A percentile compares a stretch with the other conserved stretches of the same genome.
phyloP scores from a whole-genome alignment of 1,284 basidiomycete species.

The Boletus austroedulis region DNA sequence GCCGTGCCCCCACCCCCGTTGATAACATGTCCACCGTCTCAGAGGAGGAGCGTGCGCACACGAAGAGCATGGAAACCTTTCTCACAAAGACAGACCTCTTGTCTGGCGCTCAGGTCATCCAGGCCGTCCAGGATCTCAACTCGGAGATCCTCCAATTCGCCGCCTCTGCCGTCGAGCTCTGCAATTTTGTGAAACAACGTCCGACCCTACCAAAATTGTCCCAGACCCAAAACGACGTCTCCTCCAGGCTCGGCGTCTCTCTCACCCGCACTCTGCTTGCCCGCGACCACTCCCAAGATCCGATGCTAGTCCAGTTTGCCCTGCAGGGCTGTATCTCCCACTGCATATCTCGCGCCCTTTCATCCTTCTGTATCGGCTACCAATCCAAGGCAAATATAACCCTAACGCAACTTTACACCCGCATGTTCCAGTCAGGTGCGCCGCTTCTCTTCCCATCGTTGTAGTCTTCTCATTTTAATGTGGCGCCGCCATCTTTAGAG shows the following conservation, averaged over 20 bases:
- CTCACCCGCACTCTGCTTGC: constrained; percentile 56
- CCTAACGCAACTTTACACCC: constrained; percentile 60
- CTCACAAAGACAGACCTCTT: constrained; percentile 69
- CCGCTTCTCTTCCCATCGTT: constrained; percentile 12
- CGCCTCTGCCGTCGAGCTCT: constrained; percentile 64
- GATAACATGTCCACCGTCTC: constrained; percentile 36
- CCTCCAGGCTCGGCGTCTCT: constrained; percentile 55
- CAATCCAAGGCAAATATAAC: constrained; percentile 65
- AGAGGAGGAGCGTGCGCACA: constrained; percentile 48
- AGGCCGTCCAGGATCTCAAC: constrained; percentile 75
- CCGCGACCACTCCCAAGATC: constrained; percentile 68
- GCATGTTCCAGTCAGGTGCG: constrained; percentile 61
- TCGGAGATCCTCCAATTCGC: constrained; percentile 74
- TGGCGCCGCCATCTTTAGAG: constrained; percentile 40
- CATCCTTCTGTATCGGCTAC: constrained; percentile 69
- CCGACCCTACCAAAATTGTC: constrained; percentile 37
- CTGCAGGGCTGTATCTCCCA: constrained; percentile 65
- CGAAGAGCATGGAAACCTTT: constrained; percentile 58
- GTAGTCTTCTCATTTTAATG: constrained; percentile 12
- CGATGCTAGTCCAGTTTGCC: constrained; percentile 69
- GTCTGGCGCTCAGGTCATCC: constrained; percentile 73
- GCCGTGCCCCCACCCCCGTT: constrained; percentile 6
- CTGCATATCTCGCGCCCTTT: constrained; percentile 61
- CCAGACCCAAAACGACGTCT: constrained; percentile 56
- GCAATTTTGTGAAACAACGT: constrained; percentile 43